Conservation (phyloP, 495 filamentous ascomycete genomes). For the Annulohypoxylon maeteangense region DNA sequence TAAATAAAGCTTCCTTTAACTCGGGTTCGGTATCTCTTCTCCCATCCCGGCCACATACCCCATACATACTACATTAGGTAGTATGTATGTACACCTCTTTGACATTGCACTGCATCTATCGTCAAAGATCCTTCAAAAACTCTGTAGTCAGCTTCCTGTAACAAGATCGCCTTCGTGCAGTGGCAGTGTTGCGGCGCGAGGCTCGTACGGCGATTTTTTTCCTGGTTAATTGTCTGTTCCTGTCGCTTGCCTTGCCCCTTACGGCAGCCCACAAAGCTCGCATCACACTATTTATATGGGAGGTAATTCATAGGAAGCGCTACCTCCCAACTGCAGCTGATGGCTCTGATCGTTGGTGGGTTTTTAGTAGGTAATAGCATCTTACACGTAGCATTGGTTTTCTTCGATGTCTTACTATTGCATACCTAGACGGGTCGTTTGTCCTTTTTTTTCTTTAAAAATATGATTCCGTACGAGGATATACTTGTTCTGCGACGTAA, state of each 20-base stretch:
- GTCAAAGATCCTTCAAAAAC: slow-evolving; percentile 17
- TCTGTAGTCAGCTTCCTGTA: slow-evolving; percentile 20
- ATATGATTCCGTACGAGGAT: neutral
- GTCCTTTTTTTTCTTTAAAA: too few relatives aligned
- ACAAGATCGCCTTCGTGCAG: slow-evolving; percentile 16
- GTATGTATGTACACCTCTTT: neutral
- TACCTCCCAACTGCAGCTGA: neutral
- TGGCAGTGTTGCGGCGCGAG: slow-evolving; percentile 27
- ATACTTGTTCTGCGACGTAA: slow-evolving; percentile 4
- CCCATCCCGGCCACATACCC: slow-evolving; percentile 1
- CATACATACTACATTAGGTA: neutral
- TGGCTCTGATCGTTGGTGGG: neutral
- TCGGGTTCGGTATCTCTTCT: slow-evolving; percentile 14
- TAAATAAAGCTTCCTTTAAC: slow-evolving; percentile 1
- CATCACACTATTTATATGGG: slow-evolving; percentile 5
- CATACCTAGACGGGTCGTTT: neutral
- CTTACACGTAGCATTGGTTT: neutral
- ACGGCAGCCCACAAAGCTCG: slow-evolving; percentile 29
- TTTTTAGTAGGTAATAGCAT: slow-evolving; percentile 4
- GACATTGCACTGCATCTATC: neutral
- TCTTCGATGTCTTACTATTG: slow-evolving; percentile 2
- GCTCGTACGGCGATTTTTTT: slow-evolving; percentile 2
- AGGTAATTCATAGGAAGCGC: slow-evolving; percentile 13
- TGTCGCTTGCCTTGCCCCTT: slow-evolving; percentile 31
- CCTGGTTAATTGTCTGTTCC: slow-evolving; percentile 1